Base-by-base conservation (phyloP, 2,329 filamentous ascomycete genomes). In the Aspergillus sp. region DNA sequence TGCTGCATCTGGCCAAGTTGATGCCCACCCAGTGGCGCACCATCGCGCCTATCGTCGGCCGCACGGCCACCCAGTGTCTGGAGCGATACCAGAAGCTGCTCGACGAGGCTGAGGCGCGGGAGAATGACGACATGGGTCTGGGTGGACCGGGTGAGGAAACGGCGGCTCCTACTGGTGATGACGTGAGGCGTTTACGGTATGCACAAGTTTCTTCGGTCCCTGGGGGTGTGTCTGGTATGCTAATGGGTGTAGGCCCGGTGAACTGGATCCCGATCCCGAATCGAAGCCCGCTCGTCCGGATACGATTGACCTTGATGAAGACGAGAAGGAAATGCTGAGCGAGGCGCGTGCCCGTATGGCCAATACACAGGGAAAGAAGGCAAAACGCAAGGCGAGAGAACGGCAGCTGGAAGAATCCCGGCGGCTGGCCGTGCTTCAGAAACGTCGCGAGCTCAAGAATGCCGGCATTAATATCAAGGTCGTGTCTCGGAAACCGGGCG, bases 11-110 rank as follows among this genome's bases (percentile, higher is more conserved):
- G 53, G 91, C 91, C 41, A 98, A 96, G 73, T 72, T 98, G 65
- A 94, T 98, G 81, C 91, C 91, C 36, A 96, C 89, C 16, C 91
- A 98, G 74, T 98, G 91, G 91, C 82, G 91, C 53, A 96, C 91
- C 29, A 96, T 98, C 54, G 89, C 91, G 36, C 88, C 91, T 34
- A 89, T 96, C 47, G 88, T 98, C 50, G 91, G 91, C 45, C 78
- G 91, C 53, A 96, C 91, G 27, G 91, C 91, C 29, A 96, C 91
- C 43, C 91, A 96, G 64, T 98, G 91, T 55, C 74, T 96, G 42
- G 91, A 96, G 64, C 81, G 91, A 37, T 98, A 98, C 59, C 88
- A 96, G 62, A 93, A 89, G 60, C 74, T 98, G 32, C 72, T 98
- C 31, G 91, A 98, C 55, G 91, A 98, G 59, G 89, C 91, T 22